Evolutionary conservation across 139 green algal genomes (phyloP), one percentile per base, ranked within the genome.

Genomic region (Chlamydomonas schloesseri): DNA sequence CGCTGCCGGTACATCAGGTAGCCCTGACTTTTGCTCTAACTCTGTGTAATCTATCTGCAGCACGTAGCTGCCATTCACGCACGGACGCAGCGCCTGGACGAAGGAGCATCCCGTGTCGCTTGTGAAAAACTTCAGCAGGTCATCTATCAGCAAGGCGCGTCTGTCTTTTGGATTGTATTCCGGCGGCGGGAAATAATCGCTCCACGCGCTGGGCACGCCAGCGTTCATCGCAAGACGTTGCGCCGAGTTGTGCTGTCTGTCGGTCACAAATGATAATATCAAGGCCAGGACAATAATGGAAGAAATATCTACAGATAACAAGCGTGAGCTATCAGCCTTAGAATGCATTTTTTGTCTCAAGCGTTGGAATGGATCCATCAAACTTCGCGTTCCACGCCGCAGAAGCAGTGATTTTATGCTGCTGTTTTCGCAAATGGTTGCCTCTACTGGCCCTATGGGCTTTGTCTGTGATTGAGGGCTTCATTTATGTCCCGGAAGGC

Each of bases 1-100:
- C 1, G 94, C 94, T 0, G 88, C 88, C 1, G 55, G 75, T n/a
- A 97, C 80, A 71, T 97, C 91, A 8, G 58, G 37, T 46, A 85
- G 88, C 20, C 82, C 69, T 13, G 46, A 86, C 8, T 47, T 23
- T 50, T 68, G 31, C 5, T 69, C 50, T 36, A 96, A 84, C 53
- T 74, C 47, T 23, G 72, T 42, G 37, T 85, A 94, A 69, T 93
- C 87, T 14, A 96, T 28, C 4, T 71, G 29, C 20, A 94, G 26
- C 0, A 85, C 34, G 29, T 90, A 88, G 21, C 26, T 47, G 5
- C 83, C 72, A 5, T 2, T 11, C 47, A 67, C 79, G 5, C 0
- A 26, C 10, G 79, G 65, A 31, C 79, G 42, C 68, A 85, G 31
- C 0, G 29, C 46, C 47, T 76, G 47, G 28, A 85, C 46, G 31